These are phyloP conservation scores for Phycomyces blakesleeanus DNA, from an alignment of 192 early-diverging fungal species.

Conservation along the genomic window DNA sequence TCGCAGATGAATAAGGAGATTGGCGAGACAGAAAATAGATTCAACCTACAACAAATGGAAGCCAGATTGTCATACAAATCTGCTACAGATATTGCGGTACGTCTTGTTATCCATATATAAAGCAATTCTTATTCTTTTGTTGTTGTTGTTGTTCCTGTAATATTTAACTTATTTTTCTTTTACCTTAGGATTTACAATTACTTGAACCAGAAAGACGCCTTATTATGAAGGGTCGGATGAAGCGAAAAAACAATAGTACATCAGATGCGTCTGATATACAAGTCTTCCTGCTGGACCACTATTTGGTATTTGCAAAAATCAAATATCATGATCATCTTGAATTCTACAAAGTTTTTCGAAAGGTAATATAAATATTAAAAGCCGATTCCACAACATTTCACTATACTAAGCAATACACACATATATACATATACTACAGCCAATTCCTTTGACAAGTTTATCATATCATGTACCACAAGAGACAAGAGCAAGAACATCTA, in stretches of 20 bases:
- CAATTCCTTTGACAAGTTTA: too few relatives aligned
- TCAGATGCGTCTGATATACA: conserved; percentile 65
- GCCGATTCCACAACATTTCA: too few relatives aligned
- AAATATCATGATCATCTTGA: conserved; percentile 59
- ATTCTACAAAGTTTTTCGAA: conserved; percentile 57
- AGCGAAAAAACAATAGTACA: conserved; percentile 53
- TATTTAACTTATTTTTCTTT: too few relatives aligned
- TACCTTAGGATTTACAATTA: conserved; percentile 80
- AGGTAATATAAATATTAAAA: too few relatives aligned
- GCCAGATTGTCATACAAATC: conserved; percentile 61
- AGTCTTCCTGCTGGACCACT: conserved; percentile 89
- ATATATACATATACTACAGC: too few relatives aligned
- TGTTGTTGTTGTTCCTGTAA: too few relatives aligned
- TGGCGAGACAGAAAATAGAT: conserved; percentile 82
- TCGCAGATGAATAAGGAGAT: conserved; percentile 81
- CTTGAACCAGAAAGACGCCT: conserved; percentile 67
- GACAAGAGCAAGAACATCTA: too few relatives aligned
- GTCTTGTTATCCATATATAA: too few relatives aligned
- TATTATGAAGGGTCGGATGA: conserved; percentile 79
- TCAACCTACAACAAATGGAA: conserved; percentile 76
- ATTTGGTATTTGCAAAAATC: conserved; percentile 71
- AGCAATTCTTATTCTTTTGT: too few relatives aligned
- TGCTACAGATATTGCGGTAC: conserved; percentile 26
- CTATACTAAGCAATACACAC: too few relatives aligned
- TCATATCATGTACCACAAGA: too few relatives aligned